Conservation (phyloP, 257 asterid species). For the Knoxia roxburghii region DNA sequence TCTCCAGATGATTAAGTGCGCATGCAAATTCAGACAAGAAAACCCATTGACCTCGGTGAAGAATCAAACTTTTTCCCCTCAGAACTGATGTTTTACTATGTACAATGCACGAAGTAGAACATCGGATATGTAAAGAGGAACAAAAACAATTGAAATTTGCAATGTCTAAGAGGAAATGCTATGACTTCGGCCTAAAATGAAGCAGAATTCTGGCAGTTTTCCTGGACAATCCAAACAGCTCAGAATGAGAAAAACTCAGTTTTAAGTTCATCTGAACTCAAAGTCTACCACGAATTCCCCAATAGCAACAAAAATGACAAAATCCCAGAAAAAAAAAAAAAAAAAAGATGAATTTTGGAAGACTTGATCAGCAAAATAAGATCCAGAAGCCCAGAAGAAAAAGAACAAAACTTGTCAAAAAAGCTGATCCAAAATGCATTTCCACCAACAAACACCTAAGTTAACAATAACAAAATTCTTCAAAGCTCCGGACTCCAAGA, state of each 20-base stretch:
- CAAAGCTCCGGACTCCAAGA: slow-evolving; percentile 13
- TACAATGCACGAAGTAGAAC: background rate
- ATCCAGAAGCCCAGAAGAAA: slow-evolving; percentile 42
- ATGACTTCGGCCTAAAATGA: slow-evolving; percentile 6
- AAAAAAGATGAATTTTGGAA: slow-evolving; percentile 19
- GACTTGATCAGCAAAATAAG: slow-evolving; percentile 21
- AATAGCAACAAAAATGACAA: background rate
- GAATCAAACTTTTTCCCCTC: background rate
- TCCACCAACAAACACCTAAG: slow-evolving; percentile 16
- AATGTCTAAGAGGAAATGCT: background rate
- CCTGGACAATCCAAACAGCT: background rate
- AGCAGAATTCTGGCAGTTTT: background rate
- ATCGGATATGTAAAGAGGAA: background rate
- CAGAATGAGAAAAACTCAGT: background rate
- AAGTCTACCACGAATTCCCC: slow-evolving; percentile 31
- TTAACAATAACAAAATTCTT: slow-evolving; percentile 7
- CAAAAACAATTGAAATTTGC: background rate
- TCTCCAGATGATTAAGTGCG: slow-evolving; percentile 1
- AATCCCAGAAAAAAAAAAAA: slow-evolving; percentile 5
- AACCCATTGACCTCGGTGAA: slow-evolving; percentile 1
- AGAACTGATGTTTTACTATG: background rate
- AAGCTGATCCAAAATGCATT: slow-evolving; percentile 23
- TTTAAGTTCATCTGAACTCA: slow-evolving; percentile 35
- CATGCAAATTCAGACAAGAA: slow-evolving; percentile 6
- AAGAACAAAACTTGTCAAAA: slow-evolving; percentile 13